phyloP scores from a whole-genome alignment of 2,329 filamentous ascomycete genomes.

The Neonectria neomacrospora region DNA sequence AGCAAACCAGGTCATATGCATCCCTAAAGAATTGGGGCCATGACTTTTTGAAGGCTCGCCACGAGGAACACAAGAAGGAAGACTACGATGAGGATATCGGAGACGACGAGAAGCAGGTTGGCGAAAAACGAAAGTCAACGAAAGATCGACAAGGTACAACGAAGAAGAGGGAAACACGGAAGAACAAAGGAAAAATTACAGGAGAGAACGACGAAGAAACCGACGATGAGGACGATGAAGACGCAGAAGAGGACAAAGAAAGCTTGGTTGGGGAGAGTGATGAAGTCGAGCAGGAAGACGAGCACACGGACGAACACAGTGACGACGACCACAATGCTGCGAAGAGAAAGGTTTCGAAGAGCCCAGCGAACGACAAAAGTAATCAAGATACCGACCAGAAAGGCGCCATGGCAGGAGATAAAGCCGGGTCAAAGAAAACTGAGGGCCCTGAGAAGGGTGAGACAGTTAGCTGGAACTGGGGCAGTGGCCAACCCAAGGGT shows the following conservation, averaged over 20 bases:
- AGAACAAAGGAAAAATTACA: conserved; percentile 35
- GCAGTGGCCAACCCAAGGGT: conserved; percentile 55
- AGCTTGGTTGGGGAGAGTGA: conserved; percentile 21
- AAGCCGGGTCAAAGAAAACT: conserved; percentile 32
- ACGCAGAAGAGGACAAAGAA: not conserved
- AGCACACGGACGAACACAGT: conserved; percentile 24
- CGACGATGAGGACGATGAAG: not conserved
- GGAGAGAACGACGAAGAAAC: conserved; percentile 30
- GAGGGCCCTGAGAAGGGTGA: conserved; percentile 54
- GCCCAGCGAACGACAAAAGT: conserved; percentile 22
- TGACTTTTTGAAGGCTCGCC: conserved; percentile 59
- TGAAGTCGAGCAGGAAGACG: conserved; percentile 25
- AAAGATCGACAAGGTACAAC: conserved; percentile 41
- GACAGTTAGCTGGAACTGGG: conserved; percentile 61
- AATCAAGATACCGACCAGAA: conserved; percentile 24
- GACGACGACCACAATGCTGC: conserved; percentile 33
- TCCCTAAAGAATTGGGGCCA: conserved; percentile 73
- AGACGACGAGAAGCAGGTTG: conserved; percentile 24
- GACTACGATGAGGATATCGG: conserved; percentile 21
- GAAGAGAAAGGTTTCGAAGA: conserved; percentile 25
- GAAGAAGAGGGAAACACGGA: conserved; percentile 48
- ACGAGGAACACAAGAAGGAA: conserved; percentile 19
- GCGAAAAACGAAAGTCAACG: conserved; percentile 45
- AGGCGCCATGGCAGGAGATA: not conserved
- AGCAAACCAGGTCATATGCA: conserved; percentile 64